Evolutionary conservation across 768 basidiomycete genomes (phyloP).

Genomic region (Psilocybe sp.): DNA sequence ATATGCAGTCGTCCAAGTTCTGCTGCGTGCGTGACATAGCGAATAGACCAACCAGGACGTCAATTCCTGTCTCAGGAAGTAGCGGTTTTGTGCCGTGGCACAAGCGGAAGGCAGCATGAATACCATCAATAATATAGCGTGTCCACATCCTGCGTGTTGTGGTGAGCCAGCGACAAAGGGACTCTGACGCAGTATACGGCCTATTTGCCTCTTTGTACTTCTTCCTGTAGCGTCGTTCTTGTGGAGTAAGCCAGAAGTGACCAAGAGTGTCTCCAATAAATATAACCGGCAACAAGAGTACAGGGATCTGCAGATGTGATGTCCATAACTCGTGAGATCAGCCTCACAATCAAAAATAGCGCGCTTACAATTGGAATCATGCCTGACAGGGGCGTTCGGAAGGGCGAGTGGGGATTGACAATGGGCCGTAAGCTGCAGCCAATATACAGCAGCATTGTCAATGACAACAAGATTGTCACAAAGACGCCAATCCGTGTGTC

Average conservation of each 20-base stretch:
- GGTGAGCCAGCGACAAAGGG: constrained; percentile 3
- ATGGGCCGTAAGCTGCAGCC: constrained; percentile 13
- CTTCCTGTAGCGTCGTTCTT: constrained; percentile 1
- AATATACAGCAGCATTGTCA: constrained; percentile 13
- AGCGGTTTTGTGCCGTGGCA: constrained; percentile 6
- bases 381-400: constrained; percentile 11
- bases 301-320: constrained; percentile 6
- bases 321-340: neutral
- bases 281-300: constrained; percentile 6
- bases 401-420: constrained; percentile 13
- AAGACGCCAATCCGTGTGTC: constrained; percentile 11
- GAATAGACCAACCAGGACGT: constrained; percentile 10
- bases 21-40: constrained; percentile 7
- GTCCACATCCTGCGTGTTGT: constrained; percentile 4
- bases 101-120: constrained; percentile 1
- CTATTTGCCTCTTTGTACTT: neutral
- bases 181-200: constrained; percentile 5
- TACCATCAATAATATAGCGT: neutral
- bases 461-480: constrained; percentile 7
- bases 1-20: constrained; percentile 8
- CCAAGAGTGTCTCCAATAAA: constrained; percentile 3
- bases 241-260: constrained; percentile 5
- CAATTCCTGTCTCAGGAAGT: constrained; percentile 7
- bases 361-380: constrained; percentile 9
- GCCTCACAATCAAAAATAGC: neutral